Percentiles rank a stretch among this genome's conserved stretches.
phyloP scores from a whole-genome alignment of 129 eudicot genomes.

The Glebionis coronaria region DNA sequence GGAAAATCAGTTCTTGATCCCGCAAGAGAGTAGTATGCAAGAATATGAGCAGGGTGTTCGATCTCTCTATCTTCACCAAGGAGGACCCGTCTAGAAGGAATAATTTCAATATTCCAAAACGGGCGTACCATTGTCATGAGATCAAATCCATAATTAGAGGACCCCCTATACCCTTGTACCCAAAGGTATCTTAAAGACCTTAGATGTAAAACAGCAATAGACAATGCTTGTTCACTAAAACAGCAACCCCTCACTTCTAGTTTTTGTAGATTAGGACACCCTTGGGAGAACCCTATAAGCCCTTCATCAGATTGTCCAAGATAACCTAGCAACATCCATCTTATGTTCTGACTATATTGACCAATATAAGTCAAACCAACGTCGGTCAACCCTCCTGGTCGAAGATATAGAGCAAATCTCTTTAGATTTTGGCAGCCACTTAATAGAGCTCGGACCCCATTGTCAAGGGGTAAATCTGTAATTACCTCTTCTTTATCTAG shows the following conservation, averaged over 20 bases:
- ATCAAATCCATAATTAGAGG: slow-evolving; percentile 39
- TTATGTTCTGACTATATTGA: slow-evolving; percentile 50
- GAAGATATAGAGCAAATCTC: slow-evolving; percentile 72
- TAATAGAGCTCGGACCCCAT: slow-evolving; percentile 66
- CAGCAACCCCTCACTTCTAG: slow-evolving; percentile 72
- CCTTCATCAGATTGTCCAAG: slow-evolving; percentile 80
- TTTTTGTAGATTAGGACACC: slow-evolving; percentile 72
- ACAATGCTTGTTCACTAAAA: slow-evolving; percentile 73
- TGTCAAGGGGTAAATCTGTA: slow-evolving; percentile 80
- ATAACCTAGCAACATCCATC: slow-evolving; percentile 78
- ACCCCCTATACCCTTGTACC: slow-evolving; percentile 75
- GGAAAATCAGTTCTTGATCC: slow-evolving; percentile 86
- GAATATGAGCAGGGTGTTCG: slow-evolving; percentile 77
- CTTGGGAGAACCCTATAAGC: slow-evolving; percentile 59
- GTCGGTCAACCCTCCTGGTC: slow-evolving; percentile 70
- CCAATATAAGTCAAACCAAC: slow-evolving; percentile 67
- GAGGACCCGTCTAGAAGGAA: slow-evolving; percentile 58
- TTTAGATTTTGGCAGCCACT: slow-evolving; percentile 59
- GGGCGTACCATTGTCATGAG: slow-evolving; percentile 71
- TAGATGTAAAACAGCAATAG: slow-evolving; percentile 52
- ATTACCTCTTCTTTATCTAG: slow-evolving; percentile 61
- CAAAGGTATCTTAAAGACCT: slow-evolving; percentile 66
- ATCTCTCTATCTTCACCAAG: slow-evolving; percentile 31
- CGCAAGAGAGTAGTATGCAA: slow-evolving; percentile 89
- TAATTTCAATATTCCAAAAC: slow-evolving; percentile 85